Base-by-base conservation (phyloP, 345 rosid species). In the Citropsis articulata region DNA sequence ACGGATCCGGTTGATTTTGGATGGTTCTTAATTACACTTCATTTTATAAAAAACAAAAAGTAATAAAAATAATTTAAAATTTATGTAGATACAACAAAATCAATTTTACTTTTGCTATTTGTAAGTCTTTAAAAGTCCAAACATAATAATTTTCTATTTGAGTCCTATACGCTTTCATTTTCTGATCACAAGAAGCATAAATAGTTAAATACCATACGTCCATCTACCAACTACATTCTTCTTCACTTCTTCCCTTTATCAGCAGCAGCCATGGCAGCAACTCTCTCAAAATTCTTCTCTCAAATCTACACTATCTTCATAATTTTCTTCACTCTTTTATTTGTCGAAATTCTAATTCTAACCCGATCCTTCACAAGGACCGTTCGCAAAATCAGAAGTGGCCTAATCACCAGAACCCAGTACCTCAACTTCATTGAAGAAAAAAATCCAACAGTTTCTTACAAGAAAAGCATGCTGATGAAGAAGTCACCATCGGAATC, bases 381-480 rank as follows among this genome's bases (percentile, higher is more conserved):
- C 31, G 21, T 77, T 53, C 40, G 30, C 25, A 33, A 30, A 50
- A 61, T 64, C 25, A 62, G 45, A 30, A 38, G 56, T 3, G 71
- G 57, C 14, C 59, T 60, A 7, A 60, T 85, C 73, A 77, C 86
- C 75, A 73, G 81, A 10, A 36, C 85, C 36, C 86, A 86, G 45
- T 87, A 75, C 79, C 80, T 83, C 6, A 76, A 75, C 55, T 69
- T 82, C 81, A 70, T 89, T 2, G 90, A 89, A 33, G 82, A 77
- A 9, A 69, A 66, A 9, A 83, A 71, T 69, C 92, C 92, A 1
- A 77, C 87, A 1, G 67, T 71, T 33, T 31, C 7, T 7, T 86
- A 66, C 90, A 42, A 78, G 3, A 65, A 48, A 19, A 38, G 19
- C 19, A 27, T 7, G 36, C 38, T 72, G 30, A 59, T 12, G 53